These are phyloP conservation scores for Dipodascopsis uninucleata DNA, from an alignment of 805 yeast genomes.

Conservation along the genomic window DNA sequence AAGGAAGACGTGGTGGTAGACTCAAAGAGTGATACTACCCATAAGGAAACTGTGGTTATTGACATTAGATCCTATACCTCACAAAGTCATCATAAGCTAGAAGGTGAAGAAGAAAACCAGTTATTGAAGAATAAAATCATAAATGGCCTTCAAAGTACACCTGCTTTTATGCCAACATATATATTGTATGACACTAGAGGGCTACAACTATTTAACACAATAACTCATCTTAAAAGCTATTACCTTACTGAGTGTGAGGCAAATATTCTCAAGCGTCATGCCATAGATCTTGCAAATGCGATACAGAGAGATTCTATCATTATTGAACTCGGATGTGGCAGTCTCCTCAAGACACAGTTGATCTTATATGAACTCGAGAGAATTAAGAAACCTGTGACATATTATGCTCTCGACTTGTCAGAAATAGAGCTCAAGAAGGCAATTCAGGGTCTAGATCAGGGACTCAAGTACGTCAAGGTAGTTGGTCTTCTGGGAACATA, in stretches of 20 bases:
- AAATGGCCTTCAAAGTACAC: too few species aligned
- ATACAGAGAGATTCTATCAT: constrained; percentile 17
- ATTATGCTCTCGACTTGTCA: constrained; percentile 28
- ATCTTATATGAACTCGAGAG: constrained; percentile 23
- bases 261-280: constrained; percentile 11
- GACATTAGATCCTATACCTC: too few species aligned
- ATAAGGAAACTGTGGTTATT: too few species aligned
- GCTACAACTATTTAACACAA: constrained; percentile 26
- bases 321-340: constrained; percentile 29
- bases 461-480: constrained; percentile 11
- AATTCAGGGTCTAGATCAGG: constrained; percentile 5
- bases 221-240: constrained; percentile 23
- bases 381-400: constrained; percentile 8
- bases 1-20: too few species aligned
- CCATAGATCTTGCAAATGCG: constrained; percentile 17
- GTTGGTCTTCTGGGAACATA: constrained; percentile 28
- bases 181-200: constrained; percentile 28
- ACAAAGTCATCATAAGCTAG: too few species aligned
- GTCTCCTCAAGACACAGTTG: constrained; percentile 25
- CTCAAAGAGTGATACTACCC: too few species aligned
- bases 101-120: too few species aligned
- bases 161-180: constrained; percentile 26
- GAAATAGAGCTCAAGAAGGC: constrained; percentile 20
- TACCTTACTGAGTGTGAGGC: constrained; percentile 23
- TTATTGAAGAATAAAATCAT: too few species aligned